Conservation (phyloP, 345 rosid species). For the Linum usitatissimum region DNA sequence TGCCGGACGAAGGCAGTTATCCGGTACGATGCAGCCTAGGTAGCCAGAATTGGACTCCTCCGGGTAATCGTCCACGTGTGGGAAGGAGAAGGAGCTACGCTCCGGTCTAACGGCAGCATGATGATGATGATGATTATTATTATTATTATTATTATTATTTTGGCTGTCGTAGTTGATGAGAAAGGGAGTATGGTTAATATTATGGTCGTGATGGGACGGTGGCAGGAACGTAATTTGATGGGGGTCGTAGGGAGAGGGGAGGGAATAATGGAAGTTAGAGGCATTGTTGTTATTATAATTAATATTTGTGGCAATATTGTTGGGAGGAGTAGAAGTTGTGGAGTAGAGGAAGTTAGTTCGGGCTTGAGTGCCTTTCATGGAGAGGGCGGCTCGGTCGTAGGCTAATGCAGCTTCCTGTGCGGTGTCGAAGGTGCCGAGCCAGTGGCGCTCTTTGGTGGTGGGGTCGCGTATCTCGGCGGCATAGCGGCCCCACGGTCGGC, state of each 20-base stretch:
- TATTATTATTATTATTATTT: background rate
- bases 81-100: constrained; percentile 2
- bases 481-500: constrained; percentile 95
- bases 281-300: constrained; percentile 10
- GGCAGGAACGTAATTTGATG: constrained; percentile 32
- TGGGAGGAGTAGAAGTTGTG: background rate
- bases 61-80: constrained; percentile 20
- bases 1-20: constrained; percentile 68
- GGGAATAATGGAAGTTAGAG: constrained; percentile 28
- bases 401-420: constrained; percentile 98
- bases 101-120: constrained; percentile 24
- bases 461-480: constrained; percentile 98
- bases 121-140: background rate
- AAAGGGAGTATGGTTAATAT: background rate
- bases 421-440: constrained; percentile 96
- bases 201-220: constrained; percentile 15
- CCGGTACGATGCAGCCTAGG: constrained; percentile 89
- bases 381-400: constrained; percentile 91
- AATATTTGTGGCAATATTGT: too few relatives aligned
- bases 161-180: constrained; percentile 9
- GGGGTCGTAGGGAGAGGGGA: constrained; percentile 37
- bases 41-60: constrained; percentile 62
- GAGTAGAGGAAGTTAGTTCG: constrained; percentile 79
- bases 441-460: constrained; percentile 90
- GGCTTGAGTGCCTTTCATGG: constrained; percentile 90